These are phyloP conservation scores for Striga asiatica DNA, from an alignment of 257 asterid genomes.

Conservation along the genomic window DNA sequence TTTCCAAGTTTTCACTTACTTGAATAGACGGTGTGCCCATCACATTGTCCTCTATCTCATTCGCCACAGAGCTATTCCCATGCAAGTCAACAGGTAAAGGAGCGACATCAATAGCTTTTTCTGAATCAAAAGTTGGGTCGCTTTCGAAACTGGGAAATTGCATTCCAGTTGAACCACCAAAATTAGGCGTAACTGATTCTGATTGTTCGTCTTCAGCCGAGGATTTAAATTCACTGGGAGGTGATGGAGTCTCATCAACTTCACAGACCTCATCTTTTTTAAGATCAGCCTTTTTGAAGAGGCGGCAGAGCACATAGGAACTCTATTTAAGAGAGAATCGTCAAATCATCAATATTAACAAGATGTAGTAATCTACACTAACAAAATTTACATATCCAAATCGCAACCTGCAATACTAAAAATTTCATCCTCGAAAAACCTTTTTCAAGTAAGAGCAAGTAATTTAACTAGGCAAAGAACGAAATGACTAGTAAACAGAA, in stretches of 20 bases:
- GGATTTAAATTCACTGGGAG: constrained; percentile 35
- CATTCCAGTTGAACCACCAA: constrained; percentile 15
- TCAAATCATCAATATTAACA: constrained; percentile 7
- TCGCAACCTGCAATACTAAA: too few relatives aligned
- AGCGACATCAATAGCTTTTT: constrained; percentile 15
- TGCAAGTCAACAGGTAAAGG: constrained; percentile 20
- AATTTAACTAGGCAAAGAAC: too few relatives aligned
- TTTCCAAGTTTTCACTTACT: constrained; percentile 41
- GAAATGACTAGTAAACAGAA: neutral
- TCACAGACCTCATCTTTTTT: constrained; percentile 50
- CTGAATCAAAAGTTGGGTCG: constrained; percentile 18
- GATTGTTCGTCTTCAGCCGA: constrained; percentile 41
- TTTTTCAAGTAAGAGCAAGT: too few relatives aligned
- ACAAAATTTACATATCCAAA: too few relatives aligned
- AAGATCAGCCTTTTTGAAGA: constrained; percentile 63
- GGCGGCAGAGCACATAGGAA: constrained; percentile 81
- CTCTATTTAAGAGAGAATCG: constrained; percentile 37
- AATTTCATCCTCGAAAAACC: too few relatives aligned
- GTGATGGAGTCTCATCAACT: constrained; percentile 33
- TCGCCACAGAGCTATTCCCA: constrained; percentile 12
- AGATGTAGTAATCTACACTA: neutral
- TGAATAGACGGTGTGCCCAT: constrained; percentile 26
- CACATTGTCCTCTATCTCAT: constrained; percentile 18
- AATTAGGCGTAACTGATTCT: constrained; percentile 34
- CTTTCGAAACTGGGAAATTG: constrained; percentile 26